A percentile compares a stretch with the other conserved stretches of the same genome.
Evolutionary conservation across 2,329 filamentous ascomycete species (phyloP).

Genomic region (Leptographium lundbergii): DNA sequence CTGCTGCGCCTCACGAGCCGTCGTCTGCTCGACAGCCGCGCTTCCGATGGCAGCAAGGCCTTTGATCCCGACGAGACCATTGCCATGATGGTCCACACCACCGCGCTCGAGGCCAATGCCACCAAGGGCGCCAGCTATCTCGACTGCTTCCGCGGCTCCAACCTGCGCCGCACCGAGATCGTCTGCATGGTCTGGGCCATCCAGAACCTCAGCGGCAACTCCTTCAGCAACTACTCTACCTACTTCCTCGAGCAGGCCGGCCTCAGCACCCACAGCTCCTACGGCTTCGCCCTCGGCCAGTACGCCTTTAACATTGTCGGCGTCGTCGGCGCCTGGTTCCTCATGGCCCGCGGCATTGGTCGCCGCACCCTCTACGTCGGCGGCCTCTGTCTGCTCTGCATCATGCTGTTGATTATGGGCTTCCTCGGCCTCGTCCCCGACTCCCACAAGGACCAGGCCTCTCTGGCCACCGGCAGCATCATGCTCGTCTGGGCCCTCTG

Average conservation of each 20-base stretch:
- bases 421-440: constrained; percentile 66
- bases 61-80: constrained; percentile 77
- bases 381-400: constrained; percentile 59
- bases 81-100: constrained; percentile 88
- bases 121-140: constrained; percentile 61
- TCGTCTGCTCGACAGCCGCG: constrained; percentile 39
- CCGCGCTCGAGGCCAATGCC: constrained; percentile 58
- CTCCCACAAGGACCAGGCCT: constrained; percentile 43
- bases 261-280: constrained; percentile 36
- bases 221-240: constrained; percentile 53
- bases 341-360: constrained; percentile 65
- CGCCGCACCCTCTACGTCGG: constrained; percentile 65
- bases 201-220: constrained; percentile 50
- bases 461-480: constrained; percentile 70
- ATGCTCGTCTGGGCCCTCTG: constrained; percentile 74
- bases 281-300: constrained; percentile 49
- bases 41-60: constrained; percentile 21
- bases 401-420: constrained; percentile 71
- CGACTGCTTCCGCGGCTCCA: constrained; percentile 73
- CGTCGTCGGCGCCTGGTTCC: constrained; percentile 68
- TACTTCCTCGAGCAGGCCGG: constrained; percentile 51
- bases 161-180: constrained; percentile 64
- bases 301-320: constrained; percentile 66
- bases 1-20: constrained; percentile 53
- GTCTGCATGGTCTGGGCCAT: constrained; percentile 53